These are phyloP conservation scores for California macrophylla DNA, from an alignment of 441 rosid species.

Conservation along the genomic window DNA sequence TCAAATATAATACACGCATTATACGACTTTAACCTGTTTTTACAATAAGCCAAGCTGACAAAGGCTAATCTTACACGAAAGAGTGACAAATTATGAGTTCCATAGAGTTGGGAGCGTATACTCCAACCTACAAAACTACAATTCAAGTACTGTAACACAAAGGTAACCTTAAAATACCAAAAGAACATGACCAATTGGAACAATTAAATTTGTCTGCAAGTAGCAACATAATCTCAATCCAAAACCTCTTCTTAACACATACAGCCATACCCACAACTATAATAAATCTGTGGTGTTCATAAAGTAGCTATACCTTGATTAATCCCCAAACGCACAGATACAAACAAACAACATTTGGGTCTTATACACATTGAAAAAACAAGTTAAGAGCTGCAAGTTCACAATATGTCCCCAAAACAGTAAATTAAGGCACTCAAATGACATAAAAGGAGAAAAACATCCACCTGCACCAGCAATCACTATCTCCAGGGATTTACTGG, in stretches of 20 bases:
- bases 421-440: background rate
- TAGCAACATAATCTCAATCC: background rate
- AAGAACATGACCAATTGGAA: background rate
- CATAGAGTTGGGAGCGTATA: background rate
- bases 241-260: background rate
- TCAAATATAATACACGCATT: background rate
- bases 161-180: background rate
- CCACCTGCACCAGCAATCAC: constrained; percentile 90
- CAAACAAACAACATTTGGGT: no score
- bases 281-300: no score
- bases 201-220: background rate
- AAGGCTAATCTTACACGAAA: background rate
- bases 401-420: background rate
- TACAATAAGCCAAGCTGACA: background rate
- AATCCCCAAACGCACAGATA: no score
- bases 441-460: background rate
- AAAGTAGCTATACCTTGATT: no score
- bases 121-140: background rate
- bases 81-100: background rate
- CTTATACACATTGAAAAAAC: background rate
- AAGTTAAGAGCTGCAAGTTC: background rate
- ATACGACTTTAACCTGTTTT: background rate
- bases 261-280: background rate
- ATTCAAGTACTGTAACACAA: background rate
- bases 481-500: constrained; percentile 60